Base-by-base conservation (phyloP, 352 stramenopile genomes). In the Phytophthora sp. region DNA sequence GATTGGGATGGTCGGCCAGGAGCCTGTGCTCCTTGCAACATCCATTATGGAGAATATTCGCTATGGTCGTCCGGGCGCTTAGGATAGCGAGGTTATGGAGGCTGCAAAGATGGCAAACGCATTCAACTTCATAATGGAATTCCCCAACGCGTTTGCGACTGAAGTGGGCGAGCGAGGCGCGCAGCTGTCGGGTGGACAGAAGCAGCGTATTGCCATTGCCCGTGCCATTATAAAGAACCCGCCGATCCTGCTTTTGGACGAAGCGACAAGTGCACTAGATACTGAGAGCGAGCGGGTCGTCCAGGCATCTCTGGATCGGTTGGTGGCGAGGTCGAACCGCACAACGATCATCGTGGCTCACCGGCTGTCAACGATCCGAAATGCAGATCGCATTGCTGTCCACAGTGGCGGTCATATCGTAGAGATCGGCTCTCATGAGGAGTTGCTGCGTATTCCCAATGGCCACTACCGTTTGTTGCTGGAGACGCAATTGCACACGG, bases 261-360 rank as follows among this genome's bases (percentile, higher is more conserved):
- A 98, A 56, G 92, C 92, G 9, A 98, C 92, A 34, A 91, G 72
- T 62, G 92, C 89, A 17, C 62, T 97, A 17, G 89, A 97, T 64
- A 76, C 70, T 10, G 73, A 92, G 62, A 92, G 81, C 56, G 92
- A 97, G 52, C 62, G 68, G 8, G 65, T 96, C 37, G 90, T 97
- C 2, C 91, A 97, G 46, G 56, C 72, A 1, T 92, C 89, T 46
- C 69, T 97, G 10, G 87, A 97, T 62, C 35, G 24, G 23, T 46
- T 91, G 21, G 24, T 89, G 34, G 54, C 66, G 2, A 35, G 45
- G 1, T 69, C 60, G 15, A 66, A 86, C 15, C 80, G 81, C 10
- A 98, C 94, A 8, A 97, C 88, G n/a, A 78, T 99, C 43, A 93
- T 98, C 32, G 94, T 98, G 50, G 96, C 96, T 0, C 95, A 99